Evolutionary conservation across 2,329 filamentous ascomycete species (phyloP), one percentile per base, ranked within the genome.

Genomic region (Aspergillus felis): DNA sequence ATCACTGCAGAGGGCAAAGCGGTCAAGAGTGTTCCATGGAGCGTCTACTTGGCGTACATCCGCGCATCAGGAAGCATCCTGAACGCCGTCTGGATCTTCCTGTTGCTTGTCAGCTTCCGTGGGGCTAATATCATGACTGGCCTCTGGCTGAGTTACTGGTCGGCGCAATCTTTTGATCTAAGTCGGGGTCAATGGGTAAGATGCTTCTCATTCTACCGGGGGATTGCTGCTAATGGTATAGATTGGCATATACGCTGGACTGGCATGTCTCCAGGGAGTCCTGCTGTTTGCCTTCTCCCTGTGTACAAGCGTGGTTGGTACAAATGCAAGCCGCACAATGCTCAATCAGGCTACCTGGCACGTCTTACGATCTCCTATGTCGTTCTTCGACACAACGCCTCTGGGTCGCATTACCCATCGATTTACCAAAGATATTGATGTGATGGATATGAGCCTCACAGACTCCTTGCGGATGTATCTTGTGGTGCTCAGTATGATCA

Each of bases 321-420:
- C 92, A 2, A 83, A 81, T 14, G 84, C 91, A 6, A 92, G 89
- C 68, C 79, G 85, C 42, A 91, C 92, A 9, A 88, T 96, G 61
- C 84, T 81, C 35, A 38, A 38, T 38, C 35, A 38, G 35, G 35
- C 35, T 38, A 38, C 35, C 35, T 38, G 35, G 17, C 82, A 88
- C 14, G 89, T 91, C 1, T 71, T 86, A 10, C 76, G 83, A 46
- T 83, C 84, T 9, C 84, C 84, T 5, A 85, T 86, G 90, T 88
- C 88, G 14, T 96, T 96, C 77, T 96, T 96, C 76, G 92, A 96
- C 68, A 96, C 92, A 0, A 96, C 92, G 2, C 92, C 92, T 1
- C 82, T 96, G 1, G 92, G 92, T 27, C 87, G 92, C 49, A 96
- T 96, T 71, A 94, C 90, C 28, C 96, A 96, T 73, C 88, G 92